phyloP scores from a whole-genome alignment of 1,284 basidiomycete species.

The Acaromyces ingoldii region DNA sequence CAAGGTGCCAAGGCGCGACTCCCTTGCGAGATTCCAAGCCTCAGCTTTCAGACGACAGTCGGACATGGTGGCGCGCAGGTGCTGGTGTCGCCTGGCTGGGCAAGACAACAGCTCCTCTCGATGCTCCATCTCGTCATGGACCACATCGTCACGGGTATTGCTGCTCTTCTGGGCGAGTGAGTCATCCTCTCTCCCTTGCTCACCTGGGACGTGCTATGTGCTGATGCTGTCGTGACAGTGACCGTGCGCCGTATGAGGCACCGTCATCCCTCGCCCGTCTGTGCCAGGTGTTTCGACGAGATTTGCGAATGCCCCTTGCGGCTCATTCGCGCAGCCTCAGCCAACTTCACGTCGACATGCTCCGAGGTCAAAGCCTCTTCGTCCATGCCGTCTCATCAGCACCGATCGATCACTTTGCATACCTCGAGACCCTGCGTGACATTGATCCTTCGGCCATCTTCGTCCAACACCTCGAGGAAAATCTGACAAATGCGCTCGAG shows the following conservation, averaged over 20 bases:
- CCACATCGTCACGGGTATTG: slow-evolving; percentile 12
- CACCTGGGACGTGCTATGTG: too few species aligned
- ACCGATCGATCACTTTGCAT: not conserved
- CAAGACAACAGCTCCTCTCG: not conserved
- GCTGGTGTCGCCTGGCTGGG: slow-evolving; percentile 3
- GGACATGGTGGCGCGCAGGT: not conserved
- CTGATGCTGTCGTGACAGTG: too few species aligned
- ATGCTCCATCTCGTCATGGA: slow-evolving; percentile 12
- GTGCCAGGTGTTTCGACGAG: not conserved
- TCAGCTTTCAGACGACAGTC: not conserved
- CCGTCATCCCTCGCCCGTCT: slow-evolving; percentile 5
- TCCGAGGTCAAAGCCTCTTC: too few species aligned
- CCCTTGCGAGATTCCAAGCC: not conserved
- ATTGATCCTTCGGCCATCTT: not conserved
- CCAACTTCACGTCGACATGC: too few species aligned
- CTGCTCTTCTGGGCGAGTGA: slow-evolving; percentile 10
- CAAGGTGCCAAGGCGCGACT: not conserved
- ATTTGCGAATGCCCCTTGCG: not conserved
- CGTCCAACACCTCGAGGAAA: not conserved
- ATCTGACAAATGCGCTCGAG: not conserved
- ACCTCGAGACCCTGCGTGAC: not conserved
- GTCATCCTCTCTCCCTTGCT: not conserved
- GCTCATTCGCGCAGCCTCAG: not conserved
- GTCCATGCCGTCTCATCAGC: too few species aligned
- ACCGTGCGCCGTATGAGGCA: slow-evolving; percentile 8